Evolutionary conservation across 2,329 filamentous ascomycete genomes (phyloP).

Genomic region (Penicillium sclerotiorum): DNA sequence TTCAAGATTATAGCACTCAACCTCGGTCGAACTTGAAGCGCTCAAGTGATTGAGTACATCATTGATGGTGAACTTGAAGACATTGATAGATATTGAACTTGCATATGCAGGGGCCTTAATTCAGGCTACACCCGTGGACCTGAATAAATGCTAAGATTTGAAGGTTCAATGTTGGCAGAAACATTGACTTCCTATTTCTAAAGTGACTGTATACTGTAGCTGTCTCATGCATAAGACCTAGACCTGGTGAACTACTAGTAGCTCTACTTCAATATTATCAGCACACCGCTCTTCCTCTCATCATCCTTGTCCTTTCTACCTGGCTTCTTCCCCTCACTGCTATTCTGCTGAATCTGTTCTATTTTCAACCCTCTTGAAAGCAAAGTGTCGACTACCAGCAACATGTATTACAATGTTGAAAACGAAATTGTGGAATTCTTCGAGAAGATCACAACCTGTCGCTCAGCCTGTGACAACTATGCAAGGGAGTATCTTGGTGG

Average conservation of each 20-base stretch:
- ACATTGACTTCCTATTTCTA: no score
- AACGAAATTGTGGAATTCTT: constrained; percentile 25
- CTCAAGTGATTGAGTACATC: background rate
- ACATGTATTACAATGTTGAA: constrained; percentile 5
- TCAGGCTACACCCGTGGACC: no score
- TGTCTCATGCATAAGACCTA: no score
- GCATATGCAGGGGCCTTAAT: no score
- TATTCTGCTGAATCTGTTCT: background rate
- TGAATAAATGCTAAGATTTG: no score
- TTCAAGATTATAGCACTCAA: no score
- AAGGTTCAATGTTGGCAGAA: no score
- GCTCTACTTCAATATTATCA: background rate
- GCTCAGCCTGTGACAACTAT: constrained; percentile 23
- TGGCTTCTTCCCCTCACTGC: background rate
- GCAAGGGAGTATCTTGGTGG: constrained; percentile 35
- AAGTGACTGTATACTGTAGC: no score
- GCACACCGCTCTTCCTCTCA: background rate
- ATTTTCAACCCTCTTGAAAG: background rate
- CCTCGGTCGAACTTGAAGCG: no score
- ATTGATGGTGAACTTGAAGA: background rate
- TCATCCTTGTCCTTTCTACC: background rate
- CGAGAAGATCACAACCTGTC: constrained; percentile 20
- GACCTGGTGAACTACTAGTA: no score
- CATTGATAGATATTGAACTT: no score
- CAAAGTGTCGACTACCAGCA: background rate